phyloP scores from a whole-genome alignment of 768 basidiomycete genomes.

The Panellus pusillus region DNA sequence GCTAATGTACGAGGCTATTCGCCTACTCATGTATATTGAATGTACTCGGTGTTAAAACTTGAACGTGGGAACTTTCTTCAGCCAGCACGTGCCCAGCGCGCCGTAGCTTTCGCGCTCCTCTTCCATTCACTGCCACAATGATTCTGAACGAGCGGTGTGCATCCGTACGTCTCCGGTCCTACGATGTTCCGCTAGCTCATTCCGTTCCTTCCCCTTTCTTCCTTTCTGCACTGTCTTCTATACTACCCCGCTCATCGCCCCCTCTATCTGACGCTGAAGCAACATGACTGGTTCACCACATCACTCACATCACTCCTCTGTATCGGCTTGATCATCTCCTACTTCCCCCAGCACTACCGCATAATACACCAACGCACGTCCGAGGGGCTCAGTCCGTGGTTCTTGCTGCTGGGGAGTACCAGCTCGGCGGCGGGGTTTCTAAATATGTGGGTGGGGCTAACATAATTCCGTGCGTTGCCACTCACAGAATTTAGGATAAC shows the following conservation, averaged over 20 bases:
- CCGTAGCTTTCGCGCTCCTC: neutral
- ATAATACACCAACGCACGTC: conserved; percentile 79
- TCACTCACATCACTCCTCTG: conserved; percentile 64
- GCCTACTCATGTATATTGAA: too few species aligned
- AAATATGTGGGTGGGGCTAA: conserved; percentile 61
- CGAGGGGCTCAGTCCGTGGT: conserved; percentile 91
- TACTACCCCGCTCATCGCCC: neutral
- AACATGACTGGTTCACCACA: conserved; percentile 72
- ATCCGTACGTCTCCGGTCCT: neutral
- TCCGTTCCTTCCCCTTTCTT: neutral
- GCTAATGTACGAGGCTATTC: too few species aligned
- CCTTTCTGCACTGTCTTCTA: neutral
- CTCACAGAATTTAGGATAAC: conserved; percentile 53
- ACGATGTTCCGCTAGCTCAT: neutral
- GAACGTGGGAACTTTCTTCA: too few species aligned
- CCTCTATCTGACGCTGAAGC: conserved; percentile 36
- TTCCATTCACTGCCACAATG: neutral
- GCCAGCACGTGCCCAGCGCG: neutral
- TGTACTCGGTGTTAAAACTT: too few species aligned
- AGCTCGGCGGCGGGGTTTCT: conserved; percentile 81
- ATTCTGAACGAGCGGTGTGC: neutral
- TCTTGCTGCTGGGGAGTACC: conserved; percentile 84
- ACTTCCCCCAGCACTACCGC: conserved; percentile 83
- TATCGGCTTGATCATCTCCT: conserved; percentile 76
- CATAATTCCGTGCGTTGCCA: too few species aligned